Evolutionary conservation across 805 yeast species (phyloP).

Genomic region (Kodamaea fukazawae): DNA sequence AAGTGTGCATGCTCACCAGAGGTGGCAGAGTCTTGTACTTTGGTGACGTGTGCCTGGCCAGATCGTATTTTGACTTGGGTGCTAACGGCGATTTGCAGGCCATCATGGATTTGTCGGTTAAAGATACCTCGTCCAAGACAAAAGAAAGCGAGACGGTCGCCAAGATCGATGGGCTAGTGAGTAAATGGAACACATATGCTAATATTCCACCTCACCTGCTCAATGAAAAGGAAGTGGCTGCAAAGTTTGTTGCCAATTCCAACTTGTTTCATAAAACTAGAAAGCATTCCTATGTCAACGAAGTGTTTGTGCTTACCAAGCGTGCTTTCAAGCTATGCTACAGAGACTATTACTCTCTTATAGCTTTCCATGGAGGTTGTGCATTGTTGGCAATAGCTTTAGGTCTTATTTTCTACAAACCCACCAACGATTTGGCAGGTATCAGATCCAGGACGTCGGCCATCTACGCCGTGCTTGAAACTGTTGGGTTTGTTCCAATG

Average conservation of each 20-base stretch:
- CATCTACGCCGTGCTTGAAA: conserved; percentile 37
- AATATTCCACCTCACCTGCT: background rate
- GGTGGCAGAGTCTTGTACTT: conserved; percentile 26
- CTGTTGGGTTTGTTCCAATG: conserved; percentile 40
- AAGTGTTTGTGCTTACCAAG: conserved; percentile 32
- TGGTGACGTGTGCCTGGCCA: conserved; percentile 19
- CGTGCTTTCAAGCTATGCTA: conserved; percentile 32
- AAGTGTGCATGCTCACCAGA: conserved; percentile 23
- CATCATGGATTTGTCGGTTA: conserved; percentile 16
- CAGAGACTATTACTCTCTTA: conserved; percentile 32
- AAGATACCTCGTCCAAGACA: conserved; percentile 12
- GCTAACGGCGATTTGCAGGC: conserved; percentile 4
- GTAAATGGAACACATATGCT: conserved; percentile 8
- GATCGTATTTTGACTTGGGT: conserved; percentile 3
- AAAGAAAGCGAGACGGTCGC: conserved; percentile 9
- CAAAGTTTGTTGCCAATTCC: conserved; percentile 1
- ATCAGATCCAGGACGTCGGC: conserved; percentile 52
- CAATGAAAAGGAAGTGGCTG: background rate
- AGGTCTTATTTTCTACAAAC: conserved; percentile 77
- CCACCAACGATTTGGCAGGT: conserved; percentile 59
- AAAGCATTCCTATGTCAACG: conserved; percentile 13
- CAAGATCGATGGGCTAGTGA: conserved; percentile 12
- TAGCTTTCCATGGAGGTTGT: conserved; percentile 38
- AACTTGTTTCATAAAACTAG: background rate
- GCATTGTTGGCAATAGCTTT: conserved; percentile 54